These are phyloP conservation scores for Ligustrum vulgare DNA, from an alignment of 257 asterid species.

Conservation along the genomic window DNA sequence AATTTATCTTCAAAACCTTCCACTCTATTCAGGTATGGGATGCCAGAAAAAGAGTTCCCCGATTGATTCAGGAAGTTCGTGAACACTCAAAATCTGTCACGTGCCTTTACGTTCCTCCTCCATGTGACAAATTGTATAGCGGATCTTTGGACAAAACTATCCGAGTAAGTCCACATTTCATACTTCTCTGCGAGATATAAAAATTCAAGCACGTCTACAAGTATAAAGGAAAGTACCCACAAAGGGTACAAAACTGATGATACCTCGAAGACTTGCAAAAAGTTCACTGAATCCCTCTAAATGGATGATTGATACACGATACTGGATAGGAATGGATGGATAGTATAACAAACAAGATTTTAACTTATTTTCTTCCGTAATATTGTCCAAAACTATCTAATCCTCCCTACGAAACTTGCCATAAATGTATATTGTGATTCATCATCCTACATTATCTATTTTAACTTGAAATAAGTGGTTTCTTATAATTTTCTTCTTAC, in stretches of 20 bases:
- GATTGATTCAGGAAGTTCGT: conserved; percentile 67
- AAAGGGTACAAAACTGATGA: not conserved
- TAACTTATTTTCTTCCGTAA: not conserved
- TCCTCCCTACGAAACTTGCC: not conserved
- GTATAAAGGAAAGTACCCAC: not conserved
- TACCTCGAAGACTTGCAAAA: not conserved
- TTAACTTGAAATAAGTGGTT: not conserved
- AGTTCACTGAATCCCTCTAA: not conserved
- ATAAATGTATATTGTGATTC: not conserved
- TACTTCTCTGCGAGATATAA: not conserved
- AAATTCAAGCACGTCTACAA: not conserved
- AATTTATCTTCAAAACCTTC: not conserved
- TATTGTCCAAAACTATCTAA: not conserved
- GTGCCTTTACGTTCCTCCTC: conserved; percentile 57
- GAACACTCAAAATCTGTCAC: conserved; percentile 78
- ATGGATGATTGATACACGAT: not conserved
- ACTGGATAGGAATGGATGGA: not conserved
- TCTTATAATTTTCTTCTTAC: not conserved
- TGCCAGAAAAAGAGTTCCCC: conserved; percentile 53
- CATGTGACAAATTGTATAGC: conserved; percentile 56
- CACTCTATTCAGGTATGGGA: conserved; percentile 64
- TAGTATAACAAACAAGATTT: not conserved
- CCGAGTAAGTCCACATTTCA: conserved; percentile 44
- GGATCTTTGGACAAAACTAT: conserved; percentile 89
- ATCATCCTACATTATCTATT: not conserved